Evolutionary conservation across 306 rosid genomes (phyloP), one percentile per base, ranked within the genome.

Genomic region (Quercus berberidifolia): DNA sequence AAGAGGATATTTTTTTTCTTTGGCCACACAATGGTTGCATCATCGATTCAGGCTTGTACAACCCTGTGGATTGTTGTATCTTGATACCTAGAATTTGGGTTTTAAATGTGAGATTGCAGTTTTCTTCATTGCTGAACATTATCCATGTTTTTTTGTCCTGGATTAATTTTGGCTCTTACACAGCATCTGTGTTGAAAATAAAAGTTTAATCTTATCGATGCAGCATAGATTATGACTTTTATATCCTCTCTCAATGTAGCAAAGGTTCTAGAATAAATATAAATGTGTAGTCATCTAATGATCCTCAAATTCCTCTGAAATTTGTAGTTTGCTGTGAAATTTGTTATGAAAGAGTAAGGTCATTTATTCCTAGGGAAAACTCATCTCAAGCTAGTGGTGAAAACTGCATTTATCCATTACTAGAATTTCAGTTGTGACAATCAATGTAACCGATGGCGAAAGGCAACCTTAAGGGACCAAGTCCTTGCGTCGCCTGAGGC

Each of bases 401-500:
- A 35, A 35, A 35, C 63, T 57, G 63, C 8, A 25, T 60, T 25
- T 31, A 60, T 60, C 33, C 7, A 12, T 60, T 21, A 4, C 67
- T 60, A 25, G 33, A 35, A 25, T 11, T 60, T 11, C 23, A 0
- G 67, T 21, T 60, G 67, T 60, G 67, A 60, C 31, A 25, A 35
- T 35, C 41, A 35, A 35, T 35, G 41, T 35, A 6, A 35, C 41
- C 41, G 6, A 35, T 35, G 41, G 41, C 2, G 9, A 35, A 35
- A 35, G 9, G 41, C 9, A 35, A 35, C 41, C 41, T 35, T 35
- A 35, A 35, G 41, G 41, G 41, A 8, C 41, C 9, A 35, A 35
- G 41, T 35, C 41, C 41, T 35, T 0, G 2, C 41, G 0, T 6
- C 0, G 41, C 41, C 2, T 0, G 2, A 1, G 41, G 41, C 41